Evolutionary conservation across 345 rosid genomes (phyloP), one percentile per base, ranked within the genome.

Genomic region (Aquilaria yunnanensis): DNA sequence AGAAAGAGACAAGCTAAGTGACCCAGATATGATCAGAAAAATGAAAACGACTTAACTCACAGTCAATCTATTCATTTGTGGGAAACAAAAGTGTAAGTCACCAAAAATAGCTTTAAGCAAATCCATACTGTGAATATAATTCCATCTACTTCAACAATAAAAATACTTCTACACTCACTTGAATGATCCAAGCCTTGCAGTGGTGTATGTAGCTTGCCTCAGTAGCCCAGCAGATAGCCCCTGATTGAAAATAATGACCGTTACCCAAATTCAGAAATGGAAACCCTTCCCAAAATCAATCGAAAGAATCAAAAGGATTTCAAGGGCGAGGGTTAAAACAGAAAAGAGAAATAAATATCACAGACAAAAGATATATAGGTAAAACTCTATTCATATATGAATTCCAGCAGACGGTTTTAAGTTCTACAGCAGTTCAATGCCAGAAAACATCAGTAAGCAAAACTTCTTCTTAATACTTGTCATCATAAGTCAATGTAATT

Each of bases 191-290:
- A 94, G 96, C 37, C 99, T 87, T 12, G 99, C 99, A 30, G 99
- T 94, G 55, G 99, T 88, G 71, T 86, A 94, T 46, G 99, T 94
- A 64, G 97, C 99, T 81, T 94, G 99, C 77, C 99, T 88, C 41
- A 94, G 80, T 50, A 94, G 73, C 68, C 99, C 99, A 63, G 99
- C 99, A 34, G 93, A 81, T 14, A 94, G 75, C 14, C 99, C 99
- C 99, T 90, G 78, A 50, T n/a, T 72, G 51, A 57, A 67, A 63
- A 16, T 8, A 52, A 11, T 6, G 30, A 2, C 59, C 43, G 8
- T 63, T 9, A 60, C 52, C 66, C 45, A 31, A 61, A 49, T 60
- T 48, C 61, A 48, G 0, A 47, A 51, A 64, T 6, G 53, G 41
- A 67, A 62, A 68, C 11, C 2, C 9, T 13, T 32, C 59, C 2